These are phyloP conservation scores for Pisolithus albus DNA, from an alignment of 768 basidiomycete species.

Conservation along the genomic window DNA sequence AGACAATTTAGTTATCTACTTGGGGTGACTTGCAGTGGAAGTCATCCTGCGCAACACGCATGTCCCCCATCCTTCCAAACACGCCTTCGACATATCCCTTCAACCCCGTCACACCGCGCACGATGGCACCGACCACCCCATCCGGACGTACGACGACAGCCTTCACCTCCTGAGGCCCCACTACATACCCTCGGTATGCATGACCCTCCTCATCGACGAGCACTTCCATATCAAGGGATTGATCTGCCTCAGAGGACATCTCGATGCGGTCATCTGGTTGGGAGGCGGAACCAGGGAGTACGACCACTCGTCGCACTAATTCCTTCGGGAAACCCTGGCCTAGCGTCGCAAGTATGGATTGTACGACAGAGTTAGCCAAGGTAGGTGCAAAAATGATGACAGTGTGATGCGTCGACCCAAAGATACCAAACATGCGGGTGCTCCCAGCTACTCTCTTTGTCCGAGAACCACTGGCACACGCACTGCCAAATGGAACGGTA, in stretches of 20 bases:
- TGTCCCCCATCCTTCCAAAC: slow-evolving; percentile 4
- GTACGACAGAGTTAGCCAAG: background rate
- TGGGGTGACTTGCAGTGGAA: too few species aligned
- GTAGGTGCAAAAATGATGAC: slow-evolving; percentile 33
- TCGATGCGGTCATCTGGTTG: background rate
- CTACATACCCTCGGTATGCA: background rate
- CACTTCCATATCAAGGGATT: background rate
- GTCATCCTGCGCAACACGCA: too few species aligned
- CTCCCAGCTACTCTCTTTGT: too few species aligned
- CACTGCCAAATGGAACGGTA: background rate
- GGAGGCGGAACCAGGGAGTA: background rate
- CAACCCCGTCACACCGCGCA: slow-evolving; percentile 5
- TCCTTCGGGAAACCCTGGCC: too few species aligned
- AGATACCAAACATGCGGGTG: background rate
- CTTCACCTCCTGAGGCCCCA: background rate
- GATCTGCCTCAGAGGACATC: background rate
- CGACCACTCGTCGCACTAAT: background rate
- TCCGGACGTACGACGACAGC: slow-evolving; percentile 35
- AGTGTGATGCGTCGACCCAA: slow-evolving; percentile 26
- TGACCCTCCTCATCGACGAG: background rate
- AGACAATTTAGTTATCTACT: too few species aligned
- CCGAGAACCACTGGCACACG: too few species aligned
- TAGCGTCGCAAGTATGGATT: background rate
- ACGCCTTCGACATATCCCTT: slow-evolving; percentile 6
- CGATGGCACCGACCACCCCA: slow-evolving; percentile 35